A percentile compares a stretch with the other conserved stretches of the same genome.
phyloP scores from a whole-genome alignment of 1,284 basidiomycete species.

The Trichosporon coremiiforme region DNA sequence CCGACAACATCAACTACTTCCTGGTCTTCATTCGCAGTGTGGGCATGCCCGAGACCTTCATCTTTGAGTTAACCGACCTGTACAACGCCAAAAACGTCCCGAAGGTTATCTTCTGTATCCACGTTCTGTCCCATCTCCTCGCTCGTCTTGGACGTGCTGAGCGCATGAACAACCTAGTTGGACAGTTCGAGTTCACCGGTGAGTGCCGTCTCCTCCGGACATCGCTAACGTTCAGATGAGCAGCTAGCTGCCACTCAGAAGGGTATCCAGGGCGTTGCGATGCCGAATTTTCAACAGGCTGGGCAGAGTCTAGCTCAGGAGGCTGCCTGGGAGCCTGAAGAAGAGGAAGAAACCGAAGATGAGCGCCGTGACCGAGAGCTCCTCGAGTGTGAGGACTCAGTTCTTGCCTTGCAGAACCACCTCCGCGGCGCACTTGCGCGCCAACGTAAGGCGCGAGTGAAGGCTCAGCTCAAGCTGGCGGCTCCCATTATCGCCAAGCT shows the following conservation, averaged over 20 bases:
- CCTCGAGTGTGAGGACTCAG: constrained; percentile 74
- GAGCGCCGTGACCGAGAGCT: constrained; percentile 82
- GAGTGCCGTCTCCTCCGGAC: constrained; percentile 17
- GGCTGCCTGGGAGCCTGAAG: constrained; percentile 79
- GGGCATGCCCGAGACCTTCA: constrained; percentile 92
- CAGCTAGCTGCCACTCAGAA: constrained; percentile 90
- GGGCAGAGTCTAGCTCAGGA: constrained; percentile 91
- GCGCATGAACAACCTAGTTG: constrained; percentile 89
- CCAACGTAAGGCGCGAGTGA: constrained; percentile 68
- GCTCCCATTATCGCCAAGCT: constrained; percentile 75
- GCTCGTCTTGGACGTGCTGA: constrained; percentile 86
- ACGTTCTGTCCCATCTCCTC: constrained; percentile 93
- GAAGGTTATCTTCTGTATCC: constrained; percentile 98
- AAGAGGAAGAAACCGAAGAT: constrained; percentile 72
- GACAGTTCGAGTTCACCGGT: constrained; percentile 83
- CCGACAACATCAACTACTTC: constrained; percentile 97
- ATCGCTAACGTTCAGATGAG: constrained; percentile 65
- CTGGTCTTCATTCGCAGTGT: constrained; percentile 85
- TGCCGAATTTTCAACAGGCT: constrained; percentile 96
- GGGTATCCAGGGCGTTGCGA: constrained; percentile 88
- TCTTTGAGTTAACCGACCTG: constrained; percentile 95
- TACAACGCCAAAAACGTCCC: constrained; percentile 99
- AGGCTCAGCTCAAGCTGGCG: constrained; percentile 73
- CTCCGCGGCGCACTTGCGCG: constrained; percentile 77
- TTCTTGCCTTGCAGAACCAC: constrained; percentile 72